phyloP scores from a whole-genome alignment of 75 land plant genomes.

The Selaginella moellendorffii region DNA sequence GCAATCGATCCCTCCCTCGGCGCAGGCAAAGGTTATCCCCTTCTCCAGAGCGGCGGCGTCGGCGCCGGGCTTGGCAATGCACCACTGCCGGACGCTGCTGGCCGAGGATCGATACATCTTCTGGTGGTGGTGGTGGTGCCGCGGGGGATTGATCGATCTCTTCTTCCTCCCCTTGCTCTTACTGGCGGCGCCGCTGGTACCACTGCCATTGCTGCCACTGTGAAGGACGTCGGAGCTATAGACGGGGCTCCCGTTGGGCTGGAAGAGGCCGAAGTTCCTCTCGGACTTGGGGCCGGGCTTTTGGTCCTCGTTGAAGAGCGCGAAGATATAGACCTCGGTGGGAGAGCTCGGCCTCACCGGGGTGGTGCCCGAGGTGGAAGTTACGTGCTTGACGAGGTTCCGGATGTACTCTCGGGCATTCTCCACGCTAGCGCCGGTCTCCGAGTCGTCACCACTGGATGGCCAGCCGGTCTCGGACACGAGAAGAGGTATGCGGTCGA shows the following conservation, averaged over 20 bases:
- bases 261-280: slow-evolving; percentile 12
- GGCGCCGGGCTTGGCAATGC: background rate
- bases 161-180: no score
- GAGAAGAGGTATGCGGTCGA: slow-evolving; percentile 12
- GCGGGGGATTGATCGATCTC: no score
- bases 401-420: slow-evolving; percentile 10
- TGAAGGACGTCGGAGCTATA: background rate
- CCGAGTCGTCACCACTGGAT: slow-evolving; percentile 13
- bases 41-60: background rate
- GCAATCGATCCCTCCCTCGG: background rate
- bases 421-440: slow-evolving; percentile 11
- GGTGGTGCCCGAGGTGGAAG: slow-evolving; percentile 1
- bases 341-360: slow-evolving; percentile 4
- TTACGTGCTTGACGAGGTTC: slow-evolving; percentile 9
- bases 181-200: background rate
- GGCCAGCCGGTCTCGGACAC: slow-evolving; percentile 29
- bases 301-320: slow-evolving; percentile 15
- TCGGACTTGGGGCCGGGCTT: slow-evolving; percentile 15
- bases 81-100: background rate
- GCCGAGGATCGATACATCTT: background rate
- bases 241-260: slow-evolving; percentile 8
- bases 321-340: slow-evolving; percentile 8
- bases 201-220: background rate
- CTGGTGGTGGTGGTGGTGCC: no score
- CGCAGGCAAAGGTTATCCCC: background rate